Percentiles rank a stretch among this genome's conserved stretches.
phyloP scores from a whole-genome alignment of 1,284 basidiomycete species.

The Laetiporus sulphureus region DNA sequence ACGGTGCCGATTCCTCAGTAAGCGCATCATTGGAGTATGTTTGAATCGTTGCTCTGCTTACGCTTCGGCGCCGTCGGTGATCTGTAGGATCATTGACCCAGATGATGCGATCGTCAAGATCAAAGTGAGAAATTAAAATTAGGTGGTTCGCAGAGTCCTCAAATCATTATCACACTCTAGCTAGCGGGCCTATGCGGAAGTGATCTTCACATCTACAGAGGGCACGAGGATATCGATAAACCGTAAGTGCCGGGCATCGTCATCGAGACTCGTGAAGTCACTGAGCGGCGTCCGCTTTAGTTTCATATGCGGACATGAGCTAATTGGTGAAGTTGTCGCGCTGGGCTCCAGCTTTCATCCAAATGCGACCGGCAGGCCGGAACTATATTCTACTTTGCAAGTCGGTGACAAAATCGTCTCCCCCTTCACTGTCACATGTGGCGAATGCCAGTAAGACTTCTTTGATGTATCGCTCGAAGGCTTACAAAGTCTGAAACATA shows the following conservation, averaged over 20 bases:
- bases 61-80: too few relatives aligned
- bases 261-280: not conserved
- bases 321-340: constrained; percentile 72
- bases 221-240: constrained; percentile 34
- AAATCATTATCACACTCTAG: constrained; percentile 27
- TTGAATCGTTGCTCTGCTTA: not conserved
- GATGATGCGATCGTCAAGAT: constrained; percentile 76
- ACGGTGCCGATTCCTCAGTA: constrained; percentile 50
- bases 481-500: too few relatives aligned
- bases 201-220: constrained; percentile 78
- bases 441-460: constrained; percentile 63
- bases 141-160: too few relatives aligned
- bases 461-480: constrained; percentile 8
- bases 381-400: constrained; percentile 60
- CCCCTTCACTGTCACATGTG: constrained; percentile 82
- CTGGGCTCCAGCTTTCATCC: constrained; percentile 59
- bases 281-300: constrained; percentile 31
- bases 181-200: constrained; percentile 76
- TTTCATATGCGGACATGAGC: constrained; percentile 74
- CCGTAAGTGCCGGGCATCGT: constrained; percentile 13
- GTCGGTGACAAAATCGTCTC: constrained; percentile 83
- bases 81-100: constrained; percentile 52
- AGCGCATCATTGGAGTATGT: not conserved
- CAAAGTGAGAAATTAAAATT: constrained; percentile 37
- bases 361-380: constrained; percentile 42